Evolutionary conservation across 352 stramenopile species (phyloP), one percentile per base, ranked within the genome.

Genomic region (Globisporangium cederbergense): DNA sequence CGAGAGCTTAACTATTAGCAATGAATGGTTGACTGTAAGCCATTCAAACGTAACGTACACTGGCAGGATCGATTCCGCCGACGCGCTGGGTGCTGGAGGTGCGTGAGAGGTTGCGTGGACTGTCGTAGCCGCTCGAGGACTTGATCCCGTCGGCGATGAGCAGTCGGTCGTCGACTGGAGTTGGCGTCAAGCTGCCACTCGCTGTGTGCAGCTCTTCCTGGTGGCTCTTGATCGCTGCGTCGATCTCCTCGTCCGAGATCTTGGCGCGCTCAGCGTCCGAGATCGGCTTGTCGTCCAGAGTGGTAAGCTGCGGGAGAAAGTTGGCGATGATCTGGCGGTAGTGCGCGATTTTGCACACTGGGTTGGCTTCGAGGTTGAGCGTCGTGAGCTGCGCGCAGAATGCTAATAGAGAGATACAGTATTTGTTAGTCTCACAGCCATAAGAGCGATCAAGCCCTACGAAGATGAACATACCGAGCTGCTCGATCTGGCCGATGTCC

Each of bases 401-500:
- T 0, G 79, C 84, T 90, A 16, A 16, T 28, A 45, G 25, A 28
- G 25, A 28, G 25, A n/a, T 14, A 46, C 40, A n/a, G 42, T 47
- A 3, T 7, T 18, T 2, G 14, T 22, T 47, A 47, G 16, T 47
- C 40, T 45, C 40, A 8, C 1, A 36, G 32, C 32, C 32, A 8
- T 36, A 36, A 36, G 32, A 36, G 32, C 32, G 32, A 36, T 36
- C 7, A 36, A 36, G 32, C 32, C 32, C 32, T 9, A 36, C 32
- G 4, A 36, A 36, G 32, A 36, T 36, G 32, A 36, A 8, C 32
- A 8, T 68, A 84, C 87, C 83, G 5, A 97, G 73, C 51, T 94
- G 82, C 66, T 94, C 86, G 57, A 93, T 69, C 63, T 96, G 83
- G 0, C 77, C 77, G 8, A 93, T 76, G 52, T 97, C 88, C 0